Base-by-base conservation (phyloP, 768 basidiomycete species). In the Royoungia palumana region DNA sequence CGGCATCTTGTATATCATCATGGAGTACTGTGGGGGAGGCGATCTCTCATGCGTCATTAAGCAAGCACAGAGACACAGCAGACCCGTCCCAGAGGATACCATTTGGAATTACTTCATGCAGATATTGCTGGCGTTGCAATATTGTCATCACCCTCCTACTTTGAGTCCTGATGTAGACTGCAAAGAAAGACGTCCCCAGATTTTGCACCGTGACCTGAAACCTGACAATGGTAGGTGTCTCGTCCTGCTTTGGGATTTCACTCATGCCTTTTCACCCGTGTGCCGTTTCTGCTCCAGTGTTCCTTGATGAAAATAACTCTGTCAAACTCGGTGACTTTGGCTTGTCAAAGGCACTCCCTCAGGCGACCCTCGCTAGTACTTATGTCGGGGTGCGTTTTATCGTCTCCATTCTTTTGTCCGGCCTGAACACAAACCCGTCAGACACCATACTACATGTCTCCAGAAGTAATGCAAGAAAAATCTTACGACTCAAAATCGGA, bases 381-480 rank as follows among this genome's bases (percentile, higher is more conserved):
- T 99, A 97, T 50, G 96, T 98, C 54, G 95, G 96, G 52, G 94
- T 97, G 64, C 54, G 89, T 74, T 13, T 45, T 34, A 19, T 30
- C 0, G 16, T 19, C 13, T 32, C 6, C 12, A 28, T 30, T 10
- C 22, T 10, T 41, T 28, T 32, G 10, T 20, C n/a, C 5, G 19
- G 38, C 20, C 12, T 20, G 20, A 28, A 53, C 47, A 19, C 30
- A 20, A 30, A 27, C 16, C 6, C 17, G 14, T n/a, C 59, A 97
- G 94, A 99, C 96, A 4, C 96, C 96, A 4, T 94, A 98, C 65
- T 98, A 99, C 73, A 98, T 99, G 96, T 96, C 94, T 1, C 96
- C 96, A 0, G 95, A 99, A 67, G 78, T 98, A 28, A 92, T 97
- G 81, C 91, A 90, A 72, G 95, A 98, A 65, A 94, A 91, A 65